Evolutionary conservation across 352 stramenopile species (phyloP).

Genomic region (Globisporangium canariense): DNA sequence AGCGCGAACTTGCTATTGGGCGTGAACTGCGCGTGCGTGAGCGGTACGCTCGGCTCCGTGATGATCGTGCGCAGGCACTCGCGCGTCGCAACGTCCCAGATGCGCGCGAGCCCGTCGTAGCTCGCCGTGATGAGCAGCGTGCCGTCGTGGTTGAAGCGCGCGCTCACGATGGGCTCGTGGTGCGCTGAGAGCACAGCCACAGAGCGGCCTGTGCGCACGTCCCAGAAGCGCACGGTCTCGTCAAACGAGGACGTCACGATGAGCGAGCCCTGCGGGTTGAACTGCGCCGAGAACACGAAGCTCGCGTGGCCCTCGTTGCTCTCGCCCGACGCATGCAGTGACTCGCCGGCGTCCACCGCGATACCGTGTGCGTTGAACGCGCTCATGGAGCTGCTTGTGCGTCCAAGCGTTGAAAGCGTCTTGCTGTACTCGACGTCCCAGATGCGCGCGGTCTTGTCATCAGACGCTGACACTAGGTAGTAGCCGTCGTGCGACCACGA

Average conservation of each 20-base stretch:
- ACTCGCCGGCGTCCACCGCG: constrained; percentile 18
- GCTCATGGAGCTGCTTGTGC: constrained; percentile 27
- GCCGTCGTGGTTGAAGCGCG: constrained; percentile 93
- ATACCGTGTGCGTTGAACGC: constrained; percentile 23
- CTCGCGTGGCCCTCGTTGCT: constrained; percentile 81
- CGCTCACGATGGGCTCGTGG: constrained; percentile 93
- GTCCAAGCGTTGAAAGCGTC: constrained; percentile 66
- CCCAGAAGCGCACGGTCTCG: constrained; percentile 95
- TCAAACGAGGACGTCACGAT: constrained; percentile 91
- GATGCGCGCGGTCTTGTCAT: constrained; percentile 94
- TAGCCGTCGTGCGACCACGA: constrained; percentile 84
- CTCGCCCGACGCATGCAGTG: constrained; percentile 3
- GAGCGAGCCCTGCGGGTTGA: constrained; percentile 93
- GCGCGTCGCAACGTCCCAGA: constrained; percentile 96
- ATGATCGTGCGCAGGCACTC: constrained; percentile 95
- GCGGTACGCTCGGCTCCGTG: constrained; percentile 43
- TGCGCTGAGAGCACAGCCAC: constrained; percentile 90
- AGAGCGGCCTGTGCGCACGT: constrained; percentile 89
- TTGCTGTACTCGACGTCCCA: constrained; percentile 92
- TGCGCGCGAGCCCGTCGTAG: constrained; percentile 80
- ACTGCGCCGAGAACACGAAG: constrained; percentile 94
- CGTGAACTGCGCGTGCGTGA: constrained; percentile 87
- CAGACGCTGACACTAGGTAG: constrained; percentile 92
- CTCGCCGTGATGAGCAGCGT: constrained; percentile 88
- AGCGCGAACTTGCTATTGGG: constrained; percentile 95